Conservation (phyloP, 2,329 filamentous ascomycete species). For the Fusarium multiceps region DNA sequence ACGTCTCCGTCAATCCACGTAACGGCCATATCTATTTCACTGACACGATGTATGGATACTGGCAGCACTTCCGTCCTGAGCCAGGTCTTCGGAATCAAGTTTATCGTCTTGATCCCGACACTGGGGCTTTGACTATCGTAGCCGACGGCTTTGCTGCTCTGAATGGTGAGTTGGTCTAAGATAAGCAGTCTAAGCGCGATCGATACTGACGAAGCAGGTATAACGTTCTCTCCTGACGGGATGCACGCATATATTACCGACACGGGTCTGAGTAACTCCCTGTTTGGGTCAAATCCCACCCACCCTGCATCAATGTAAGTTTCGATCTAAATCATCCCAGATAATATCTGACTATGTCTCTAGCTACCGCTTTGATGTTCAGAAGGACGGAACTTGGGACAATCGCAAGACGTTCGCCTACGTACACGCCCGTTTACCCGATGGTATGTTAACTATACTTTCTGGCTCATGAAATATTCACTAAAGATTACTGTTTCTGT, state of each 20-base stretch:
- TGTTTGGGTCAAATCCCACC: conserved; percentile 56
- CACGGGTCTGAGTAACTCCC: conserved; percentile 59
- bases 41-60: conserved; percentile 68
- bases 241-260: conserved; percentile 66
- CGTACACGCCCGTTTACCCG: conserved; percentile 64
- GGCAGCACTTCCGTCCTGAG: conserved; percentile 66
- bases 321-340: accelerated
- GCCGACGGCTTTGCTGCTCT: conserved; percentile 67
- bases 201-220: conserved; percentile 48
- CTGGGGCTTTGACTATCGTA: conserved; percentile 63
- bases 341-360: neutral
- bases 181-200: accelerated
- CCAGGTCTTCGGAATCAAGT: conserved; percentile 68
- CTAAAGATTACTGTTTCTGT: too few species aligned
- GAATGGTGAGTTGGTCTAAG: conserved; percentile 56
- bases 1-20: conserved; percentile 63
- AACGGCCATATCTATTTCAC: conserved; percentile 74
- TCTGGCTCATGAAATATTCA: accelerated
- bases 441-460: conserved; percentile 56
- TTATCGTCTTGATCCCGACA: conserved; percentile 65
- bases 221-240: conserved; percentile 67
- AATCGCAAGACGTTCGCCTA: conserved; percentile 68
- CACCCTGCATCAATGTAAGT: conserved; percentile 61
- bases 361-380: conserved; percentile 61
- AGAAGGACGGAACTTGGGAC: conserved; percentile 58